These are phyloP conservation scores for Ulota crispa DNA, from an alignment of 225 moss, liverwort and hornwort species.

Conservation along the genomic window DNA sequence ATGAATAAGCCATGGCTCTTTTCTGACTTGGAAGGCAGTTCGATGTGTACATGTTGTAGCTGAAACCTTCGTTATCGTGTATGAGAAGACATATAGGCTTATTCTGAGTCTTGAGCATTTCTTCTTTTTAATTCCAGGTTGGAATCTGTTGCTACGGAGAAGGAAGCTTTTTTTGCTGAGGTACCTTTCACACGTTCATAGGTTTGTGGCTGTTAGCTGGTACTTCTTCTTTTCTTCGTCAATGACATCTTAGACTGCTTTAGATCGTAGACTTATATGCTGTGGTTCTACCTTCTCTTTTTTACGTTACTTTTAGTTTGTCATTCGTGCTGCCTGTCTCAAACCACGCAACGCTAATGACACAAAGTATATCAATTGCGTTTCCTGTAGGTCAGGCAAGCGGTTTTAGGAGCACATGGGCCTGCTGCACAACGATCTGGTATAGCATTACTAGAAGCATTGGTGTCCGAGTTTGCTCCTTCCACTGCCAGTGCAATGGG, in stretches of 20 bases:
- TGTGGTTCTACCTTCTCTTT: conserved; percentile 15
- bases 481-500: conserved; percentile 99
- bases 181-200: conserved; percentile 33
- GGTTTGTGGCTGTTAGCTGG: not conserved
- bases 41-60: conserved; percentile 15
- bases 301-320: conserved; percentile 5
- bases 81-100: not conserved
- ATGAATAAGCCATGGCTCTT: conserved; percentile 1
- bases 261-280: not conserved
- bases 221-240: not conserved
- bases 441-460: conserved; percentile 83
- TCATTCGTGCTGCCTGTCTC: conserved; percentile 13
- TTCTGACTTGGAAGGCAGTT: conserved; percentile 24
- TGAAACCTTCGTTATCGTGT: conserved; percentile 11
- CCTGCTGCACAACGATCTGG: conserved; percentile 96
- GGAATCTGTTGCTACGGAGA: conserved; percentile 85
- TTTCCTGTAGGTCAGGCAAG: conserved; percentile 80
- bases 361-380: not conserved
- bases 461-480: conserved; percentile 97
- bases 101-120: conserved; percentile 20
- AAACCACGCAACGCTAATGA: not conserved
- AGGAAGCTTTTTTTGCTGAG: conserved; percentile 89
- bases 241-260: not conserved
- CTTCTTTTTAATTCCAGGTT: conserved; percentile 57
- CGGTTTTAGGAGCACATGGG: conserved; percentile 87